These are phyloP conservation scores for Erodium chrysanthum DNA, from an alignment of 441 rosid genomes.

Conservation along the genomic window DNA sequence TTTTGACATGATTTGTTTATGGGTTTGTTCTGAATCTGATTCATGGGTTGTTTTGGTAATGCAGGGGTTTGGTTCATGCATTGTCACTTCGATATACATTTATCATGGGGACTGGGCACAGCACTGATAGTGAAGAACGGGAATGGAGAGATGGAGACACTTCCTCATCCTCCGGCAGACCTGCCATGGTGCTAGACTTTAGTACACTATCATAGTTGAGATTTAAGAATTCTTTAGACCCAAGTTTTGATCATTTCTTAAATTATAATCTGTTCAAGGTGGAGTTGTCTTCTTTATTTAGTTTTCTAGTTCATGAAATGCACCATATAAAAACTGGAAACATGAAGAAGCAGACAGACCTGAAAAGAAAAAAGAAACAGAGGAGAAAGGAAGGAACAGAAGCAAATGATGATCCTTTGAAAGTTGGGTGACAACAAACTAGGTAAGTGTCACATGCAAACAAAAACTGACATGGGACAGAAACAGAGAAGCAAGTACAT, in stretches of 20 bases:
- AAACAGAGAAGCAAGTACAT: neutral
- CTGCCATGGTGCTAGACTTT: constrained; percentile 54
- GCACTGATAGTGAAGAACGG: constrained; percentile 65
- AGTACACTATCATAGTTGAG: neutral
- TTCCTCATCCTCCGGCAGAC: constrained; percentile 69
- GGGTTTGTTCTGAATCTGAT: too few relatives aligned
- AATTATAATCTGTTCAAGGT: too few relatives aligned
- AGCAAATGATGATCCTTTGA: neutral
- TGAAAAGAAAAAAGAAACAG: too few relatives aligned
- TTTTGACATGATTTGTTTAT: too few relatives aligned
- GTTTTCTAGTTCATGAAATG: neutral
- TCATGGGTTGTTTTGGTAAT: neutral
- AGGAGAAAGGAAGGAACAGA: neutral
- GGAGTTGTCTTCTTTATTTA: neutral
- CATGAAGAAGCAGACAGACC: neutral
- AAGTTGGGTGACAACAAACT: neutral
- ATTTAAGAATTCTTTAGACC: neutral
- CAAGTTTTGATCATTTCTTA: neutral
- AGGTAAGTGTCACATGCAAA: neutral
- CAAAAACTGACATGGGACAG: neutral
- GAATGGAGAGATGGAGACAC: constrained; percentile 38
- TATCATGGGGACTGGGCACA: constrained; percentile 70
- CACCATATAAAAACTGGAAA: neutral
- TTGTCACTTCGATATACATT: constrained; percentile 70
- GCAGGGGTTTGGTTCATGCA: constrained; percentile 46